Evolutionary conservation across 1,139 yeast genomes (phyloP), one percentile per base, ranked within the genome.

Genomic region (Kodamaea suecica): DNA sequence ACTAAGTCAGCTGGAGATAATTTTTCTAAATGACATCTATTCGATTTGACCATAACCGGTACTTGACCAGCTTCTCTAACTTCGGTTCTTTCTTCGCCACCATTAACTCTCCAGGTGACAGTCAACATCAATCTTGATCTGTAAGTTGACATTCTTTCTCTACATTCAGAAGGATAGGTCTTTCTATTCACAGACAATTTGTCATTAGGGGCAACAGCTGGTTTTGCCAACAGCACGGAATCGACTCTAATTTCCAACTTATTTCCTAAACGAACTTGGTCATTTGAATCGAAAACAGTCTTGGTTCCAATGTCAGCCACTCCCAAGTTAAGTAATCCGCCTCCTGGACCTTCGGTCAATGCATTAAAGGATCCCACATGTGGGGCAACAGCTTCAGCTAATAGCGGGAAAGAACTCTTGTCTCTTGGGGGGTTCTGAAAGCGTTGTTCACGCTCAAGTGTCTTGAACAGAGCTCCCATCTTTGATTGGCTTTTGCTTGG

Each of bases 301-400:
- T 82, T 85, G 43, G 77, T 61, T 8, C 98, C 98, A 44, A 92
- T 87, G 53, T 92, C 98, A 52, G 82, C 72, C 30, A 84, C 95
- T 1, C 85, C 97, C 36, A 83, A 64, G 57, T 90, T 88, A 43
- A 92, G 70, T 30, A 92, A 64, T 4, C 97, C 97, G 23, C 92
- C 95, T 35, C 71, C 78, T 19, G 81, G 78, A 17, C 95, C 96
- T 40, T 85, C 95, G 27, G 95, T 84, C 39, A 92, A 71, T 10
- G 97, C 97, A 69, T 92, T 84, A 71, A 92, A 92, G 2, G 98
- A 92, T 7, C 95, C 97, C 40, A 94, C 75, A 58, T 92, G 99
- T 9, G 98, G 99, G 40, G 79, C 78, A 26, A 92, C 94, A 9
- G 98, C 97, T 42, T 86, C 95, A 40, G 76, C 75, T 30, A 94